Percentiles rank a stretch among this genome's conserved stretches.
Evolutionary conservation across 1,284 basidiomycete genomes (phyloP).

Genomic region (Acaromyces ingoldii): DNA sequence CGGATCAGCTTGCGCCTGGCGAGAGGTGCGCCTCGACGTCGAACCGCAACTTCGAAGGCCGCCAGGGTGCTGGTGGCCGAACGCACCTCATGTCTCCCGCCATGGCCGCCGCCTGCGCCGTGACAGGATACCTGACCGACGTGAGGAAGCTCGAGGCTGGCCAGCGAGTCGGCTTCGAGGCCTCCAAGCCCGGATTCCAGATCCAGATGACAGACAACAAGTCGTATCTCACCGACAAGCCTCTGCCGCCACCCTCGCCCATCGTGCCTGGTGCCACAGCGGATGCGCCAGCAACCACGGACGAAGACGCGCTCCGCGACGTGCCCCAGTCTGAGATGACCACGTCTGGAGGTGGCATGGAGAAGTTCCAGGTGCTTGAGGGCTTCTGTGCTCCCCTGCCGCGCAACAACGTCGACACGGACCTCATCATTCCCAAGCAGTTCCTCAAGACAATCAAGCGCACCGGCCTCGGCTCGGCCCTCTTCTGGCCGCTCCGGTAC

Average conservation of each 20-base stretch:
- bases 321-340: slow-evolving; percentile 14
- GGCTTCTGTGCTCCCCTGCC: slow-evolving; percentile 48
- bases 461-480: slow-evolving; percentile 43
- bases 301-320: slow-evolving; percentile 34
- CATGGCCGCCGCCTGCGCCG: slow-evolving; percentile 48
- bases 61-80: slow-evolving; percentile 47
- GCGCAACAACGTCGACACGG: slow-evolving; percentile 48
- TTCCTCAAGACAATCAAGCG: slow-evolving; percentile 51
- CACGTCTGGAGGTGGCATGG: slow-evolving; percentile 33
- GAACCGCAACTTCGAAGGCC: slow-evolving; percentile 51
- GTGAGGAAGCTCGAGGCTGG: slow-evolving; percentile 41
- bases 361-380: slow-evolving; percentile 40
- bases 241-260: slow-evolving; percentile 21
- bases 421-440: slow-evolving; percentile 48
- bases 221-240: slow-evolving; percentile 31
- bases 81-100: slow-evolving; percentile 49
- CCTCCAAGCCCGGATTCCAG: slow-evolving; percentile 29
- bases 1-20: slow-evolving; percentile 47
- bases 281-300: slow-evolving; percentile 16
- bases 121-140: slow-evolving; percentile 49
- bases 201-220: slow-evolving; percentile 39
- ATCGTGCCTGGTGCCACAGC: not conserved
- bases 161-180: slow-evolving; percentile 27
- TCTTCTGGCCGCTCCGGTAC: slow-evolving; percentile 47
- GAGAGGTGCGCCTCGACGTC: slow-evolving; percentile 51